Evolutionary conservation across 257 asterid genomes (phyloP).

Genomic region (Plantago major): DNA sequence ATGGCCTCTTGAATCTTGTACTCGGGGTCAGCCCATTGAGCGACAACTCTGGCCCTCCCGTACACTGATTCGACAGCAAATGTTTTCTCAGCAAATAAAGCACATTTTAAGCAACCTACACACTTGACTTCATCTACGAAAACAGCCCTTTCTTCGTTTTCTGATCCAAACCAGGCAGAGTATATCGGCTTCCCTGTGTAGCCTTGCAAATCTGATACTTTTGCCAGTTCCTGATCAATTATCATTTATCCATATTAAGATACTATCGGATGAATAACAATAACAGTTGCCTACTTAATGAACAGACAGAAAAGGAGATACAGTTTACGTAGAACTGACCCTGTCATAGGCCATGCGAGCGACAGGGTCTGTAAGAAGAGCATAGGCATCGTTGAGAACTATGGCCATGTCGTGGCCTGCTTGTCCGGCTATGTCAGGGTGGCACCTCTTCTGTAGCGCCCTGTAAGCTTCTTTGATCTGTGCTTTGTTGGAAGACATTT

Average conservation of each 20-base stretch:
- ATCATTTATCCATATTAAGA: background rate
- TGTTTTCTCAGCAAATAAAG: conserved; percentile 74
- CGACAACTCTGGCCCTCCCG: conserved; percentile 85
- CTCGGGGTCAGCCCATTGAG: conserved; percentile 95
- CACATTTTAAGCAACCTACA: conserved; percentile 89
- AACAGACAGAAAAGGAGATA: background rate
- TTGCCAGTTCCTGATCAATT: conserved; percentile 55
- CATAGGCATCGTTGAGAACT: conserved; percentile 81
- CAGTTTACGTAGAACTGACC: conserved; percentile 27
- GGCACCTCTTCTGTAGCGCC: conserved; percentile 81
- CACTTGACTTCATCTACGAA: conserved; percentile 95
- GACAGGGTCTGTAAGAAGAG: conserved; percentile 68
- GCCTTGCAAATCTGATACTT: conserved; percentile 72
- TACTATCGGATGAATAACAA: background rate
- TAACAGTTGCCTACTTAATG: background rate
- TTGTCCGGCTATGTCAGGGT: conserved; percentile 88
- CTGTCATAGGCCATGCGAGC: conserved; percentile 73
- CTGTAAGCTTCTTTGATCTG: conserved; percentile 77
- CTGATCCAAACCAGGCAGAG: conserved; percentile 70
- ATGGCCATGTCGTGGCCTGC: conserved; percentile 93
- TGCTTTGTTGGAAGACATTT: conserved; percentile 45
- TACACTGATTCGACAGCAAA: conserved; percentile 76
- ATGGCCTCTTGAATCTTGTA: conserved; percentile 76
- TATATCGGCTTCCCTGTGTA: conserved; percentile 83
- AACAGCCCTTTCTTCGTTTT: conserved; percentile 65